These are phyloP conservation scores for Salicornia ramosissima DNA, from an alignment of 148 eudicot species.

Conservation along the genomic window DNA sequence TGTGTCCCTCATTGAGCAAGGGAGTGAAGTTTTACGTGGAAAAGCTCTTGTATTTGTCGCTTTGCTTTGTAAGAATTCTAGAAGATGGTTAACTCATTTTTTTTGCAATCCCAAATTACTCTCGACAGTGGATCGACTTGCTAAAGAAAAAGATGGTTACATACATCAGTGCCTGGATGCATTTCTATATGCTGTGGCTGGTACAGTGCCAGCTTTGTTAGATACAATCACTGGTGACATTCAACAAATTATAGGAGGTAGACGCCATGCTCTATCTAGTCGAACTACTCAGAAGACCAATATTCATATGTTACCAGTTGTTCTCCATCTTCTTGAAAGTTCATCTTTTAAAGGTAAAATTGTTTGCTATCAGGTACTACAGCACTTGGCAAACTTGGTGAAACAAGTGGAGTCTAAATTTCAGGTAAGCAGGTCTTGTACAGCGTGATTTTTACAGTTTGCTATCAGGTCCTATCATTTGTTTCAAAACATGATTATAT, in stretches of 20 bases:
- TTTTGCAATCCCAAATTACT: constrained; percentile 81
- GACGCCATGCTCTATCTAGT: constrained; percentile 55
- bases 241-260: constrained; percentile 78
- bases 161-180: constrained; percentile 72
- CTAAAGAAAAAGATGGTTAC: constrained; percentile 74
- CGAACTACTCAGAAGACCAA: constrained; percentile 66
- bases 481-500: not conserved
- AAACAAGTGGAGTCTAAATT: constrained; percentile 75
- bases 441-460: not conserved
- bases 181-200: constrained; percentile 61
- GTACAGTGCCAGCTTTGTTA: constrained; percentile 70
- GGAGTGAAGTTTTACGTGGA: constrained; percentile 81
- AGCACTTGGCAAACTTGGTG: constrained; percentile 68
- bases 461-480: not conserved
- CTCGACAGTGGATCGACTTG: constrained; percentile 77
- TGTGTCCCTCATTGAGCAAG: constrained; percentile 81
- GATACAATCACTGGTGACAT: constrained; percentile 73
- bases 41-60: constrained; percentile 88
- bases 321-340: constrained; percentile 84
- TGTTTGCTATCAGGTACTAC: constrained; percentile 63
- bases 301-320: constrained; percentile 81
- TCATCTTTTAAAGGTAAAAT: constrained; percentile 66
- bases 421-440: constrained; percentile 47
- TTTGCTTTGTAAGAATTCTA: constrained; percentile 74
- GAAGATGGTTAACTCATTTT: constrained; percentile 75